Percentiles rank a stretch among this genome's conserved stretches.
Conservation (phyloP, 352 stramenopile species). For the Discostella stelligera region DNA sequence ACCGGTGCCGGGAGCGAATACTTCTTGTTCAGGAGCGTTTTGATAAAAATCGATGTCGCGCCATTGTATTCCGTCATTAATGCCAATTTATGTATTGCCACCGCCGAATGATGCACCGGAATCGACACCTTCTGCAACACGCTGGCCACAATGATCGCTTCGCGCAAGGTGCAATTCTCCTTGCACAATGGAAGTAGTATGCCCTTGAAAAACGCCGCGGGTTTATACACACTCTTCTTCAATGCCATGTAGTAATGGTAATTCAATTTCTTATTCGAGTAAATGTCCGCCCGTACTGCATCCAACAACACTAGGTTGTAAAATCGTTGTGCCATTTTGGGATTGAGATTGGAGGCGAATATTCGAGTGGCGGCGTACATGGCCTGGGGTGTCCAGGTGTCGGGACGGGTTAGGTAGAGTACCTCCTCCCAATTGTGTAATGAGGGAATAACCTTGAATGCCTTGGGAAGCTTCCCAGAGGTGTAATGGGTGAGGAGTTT, state of each 20-base stretch:
- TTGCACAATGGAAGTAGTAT: slow-evolving; percentile 97
- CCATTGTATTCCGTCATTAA: slow-evolving; percentile 92
- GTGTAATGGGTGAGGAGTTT: slow-evolving; percentile 96
- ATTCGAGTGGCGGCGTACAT: slow-evolving; percentile 96
- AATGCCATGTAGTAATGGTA: slow-evolving; percentile 99
- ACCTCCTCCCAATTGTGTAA: slow-evolving; percentile 98
- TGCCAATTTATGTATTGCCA: slow-evolving; percentile 97
- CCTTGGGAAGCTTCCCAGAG: slow-evolving; percentile 98
- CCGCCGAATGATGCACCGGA: slow-evolving; percentile 97
- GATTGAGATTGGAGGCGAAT: slow-evolving; percentile 99
- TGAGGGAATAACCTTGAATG: slow-evolving; percentile 99
- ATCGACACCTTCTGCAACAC: slow-evolving; percentile 98
- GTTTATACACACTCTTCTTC: slow-evolving; percentile 99
- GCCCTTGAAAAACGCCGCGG: slow-evolving; percentile 99
- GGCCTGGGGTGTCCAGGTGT: slow-evolving; percentile 97
- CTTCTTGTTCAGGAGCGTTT: slow-evolving; percentile 99
- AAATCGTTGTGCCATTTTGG: slow-evolving; percentile 98
- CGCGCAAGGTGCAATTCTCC: slow-evolving; percentile 93
- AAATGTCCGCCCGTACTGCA: slow-evolving; percentile 95
- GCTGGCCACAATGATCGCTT: slow-evolving; percentile 96
- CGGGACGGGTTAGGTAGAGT: slow-evolving; percentile 95
- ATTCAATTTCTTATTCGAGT: slow-evolving; percentile 97
- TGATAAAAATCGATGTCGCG: slow-evolving; percentile 97
- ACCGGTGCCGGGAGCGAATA: slow-evolving; percentile 95
- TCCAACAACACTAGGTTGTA: slow-evolving; percentile 98